Conservation (phyloP, 2,329 filamentous ascomycete genomes). For the Elsinoe batatas region DNA sequence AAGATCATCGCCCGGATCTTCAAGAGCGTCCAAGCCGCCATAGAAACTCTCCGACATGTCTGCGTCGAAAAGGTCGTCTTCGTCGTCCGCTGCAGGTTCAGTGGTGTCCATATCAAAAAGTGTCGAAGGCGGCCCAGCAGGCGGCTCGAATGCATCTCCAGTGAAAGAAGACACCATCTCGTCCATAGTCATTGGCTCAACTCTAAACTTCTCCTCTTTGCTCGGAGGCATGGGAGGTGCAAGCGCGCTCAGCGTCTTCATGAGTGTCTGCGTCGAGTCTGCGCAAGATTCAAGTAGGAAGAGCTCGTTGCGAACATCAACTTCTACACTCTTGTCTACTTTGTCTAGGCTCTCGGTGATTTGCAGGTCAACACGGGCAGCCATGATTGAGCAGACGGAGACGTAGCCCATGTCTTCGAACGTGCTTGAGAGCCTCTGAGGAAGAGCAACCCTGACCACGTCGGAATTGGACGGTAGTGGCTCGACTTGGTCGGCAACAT, state of each 20-base stretch:
- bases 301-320: constrained; percentile 76
- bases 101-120: constrained; percentile 27
- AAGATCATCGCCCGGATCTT: constrained; percentile 18
- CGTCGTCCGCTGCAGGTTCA: constrained; percentile 16
- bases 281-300: constrained; percentile 90
- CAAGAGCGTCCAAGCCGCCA: constrained; percentile 24
- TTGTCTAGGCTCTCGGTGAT: constrained; percentile 42
- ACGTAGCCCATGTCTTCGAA: constrained; percentile 64
- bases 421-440: constrained; percentile 29
- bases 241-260: constrained; percentile 67
- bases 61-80: constrained; percentile 29
- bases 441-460: background rate
- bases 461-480: background rate
- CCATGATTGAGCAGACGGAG: constrained; percentile 76
- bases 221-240: constrained; percentile 75
- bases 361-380: constrained; percentile 59
- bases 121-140: constrained; percentile 51
- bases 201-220: constrained; percentile 76
- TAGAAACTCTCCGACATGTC: constrained; percentile 26
- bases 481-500: constrained; percentile 57
- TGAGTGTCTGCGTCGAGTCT: constrained; percentile 89
- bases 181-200: constrained; percentile 71
- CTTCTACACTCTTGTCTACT: constrained; percentile 57
- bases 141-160: constrained; percentile 64
- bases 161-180: constrained; percentile 86